These are phyloP conservation scores for Angophora floribunda DNA, from an alignment of 345 rosid species.

Conservation along the genomic window DNA sequence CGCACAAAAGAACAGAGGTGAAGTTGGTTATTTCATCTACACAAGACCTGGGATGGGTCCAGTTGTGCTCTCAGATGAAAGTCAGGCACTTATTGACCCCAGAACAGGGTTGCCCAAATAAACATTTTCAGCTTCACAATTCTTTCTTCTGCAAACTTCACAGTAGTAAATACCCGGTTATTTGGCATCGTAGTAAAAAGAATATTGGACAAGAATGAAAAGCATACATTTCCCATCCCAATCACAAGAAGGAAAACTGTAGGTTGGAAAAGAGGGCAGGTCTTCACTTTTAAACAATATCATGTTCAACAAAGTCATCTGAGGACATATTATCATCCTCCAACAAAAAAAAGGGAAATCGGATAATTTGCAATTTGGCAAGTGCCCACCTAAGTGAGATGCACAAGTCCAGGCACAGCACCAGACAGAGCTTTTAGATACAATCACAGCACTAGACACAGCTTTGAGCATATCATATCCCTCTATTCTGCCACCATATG, in stretches of 20 bases:
- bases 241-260: constrained; percentile 52
- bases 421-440: background rate
- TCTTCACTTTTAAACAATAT: background rate
- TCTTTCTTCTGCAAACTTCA: background rate
- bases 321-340: background rate
- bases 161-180: background rate
- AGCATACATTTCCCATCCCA: constrained; percentile 64
- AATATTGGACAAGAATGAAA: background rate
- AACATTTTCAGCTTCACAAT: background rate
- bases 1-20: constrained; percentile 53
- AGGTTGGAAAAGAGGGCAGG: constrained; percentile 38
- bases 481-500: background rate
- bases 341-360: too few species aligned
- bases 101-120: constrained; percentile 69
- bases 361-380: background rate
- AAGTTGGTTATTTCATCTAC: constrained; percentile 81
- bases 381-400: background rate
- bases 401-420: background rate
- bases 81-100: constrained; percentile 58
- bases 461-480: background rate
- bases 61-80: constrained; percentile 46
- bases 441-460: background rate
- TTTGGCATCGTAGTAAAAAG: background rate
- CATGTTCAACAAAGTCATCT: background rate
- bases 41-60: constrained; percentile 84